phyloP scores from a whole-genome alignment of 2,329 filamentous ascomycete species.

The Botrytis medusae region DNA sequence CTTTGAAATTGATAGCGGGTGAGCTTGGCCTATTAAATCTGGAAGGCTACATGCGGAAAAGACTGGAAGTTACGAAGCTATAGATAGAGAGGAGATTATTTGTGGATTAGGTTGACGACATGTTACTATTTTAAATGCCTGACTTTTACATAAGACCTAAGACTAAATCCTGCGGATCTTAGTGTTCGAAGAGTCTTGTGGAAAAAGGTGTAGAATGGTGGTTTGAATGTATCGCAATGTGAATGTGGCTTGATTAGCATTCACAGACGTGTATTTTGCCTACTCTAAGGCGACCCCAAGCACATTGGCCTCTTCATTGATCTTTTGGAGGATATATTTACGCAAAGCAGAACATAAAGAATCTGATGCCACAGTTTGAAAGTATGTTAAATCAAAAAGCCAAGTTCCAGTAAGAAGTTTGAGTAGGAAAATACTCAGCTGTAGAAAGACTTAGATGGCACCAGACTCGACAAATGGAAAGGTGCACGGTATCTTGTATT shows the following conservation, averaged over 20 bases:
- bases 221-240: not conserved
- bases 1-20: not conserved
- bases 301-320: not conserved
- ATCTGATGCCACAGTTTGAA: fast-evolving
- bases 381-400: not conserved
- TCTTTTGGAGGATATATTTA: not conserved
- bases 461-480: not conserved
- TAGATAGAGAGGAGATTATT: not conserved
- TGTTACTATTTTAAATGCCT: not conserved
- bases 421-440: not conserved
- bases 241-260: fast-evolving
- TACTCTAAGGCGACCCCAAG: not conserved
- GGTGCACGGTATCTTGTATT: not conserved
- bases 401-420: not conserved
- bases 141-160: fast-evolving
- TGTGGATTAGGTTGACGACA: fast-evolving
- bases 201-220: not conserved
- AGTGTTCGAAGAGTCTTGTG: not conserved
- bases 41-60: not conserved
- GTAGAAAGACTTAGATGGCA: not conserved
- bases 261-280: not conserved
- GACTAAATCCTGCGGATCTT: fast-evolving
- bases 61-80: fast-evolving
- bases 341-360: not conserved
- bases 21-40: fast-evolving